Percentiles rank a stretch among this genome's conserved stretches.
Conservation (phyloP, 2,329 filamentous ascomycete species). For the Pseudogymnoascus sp. region DNA sequence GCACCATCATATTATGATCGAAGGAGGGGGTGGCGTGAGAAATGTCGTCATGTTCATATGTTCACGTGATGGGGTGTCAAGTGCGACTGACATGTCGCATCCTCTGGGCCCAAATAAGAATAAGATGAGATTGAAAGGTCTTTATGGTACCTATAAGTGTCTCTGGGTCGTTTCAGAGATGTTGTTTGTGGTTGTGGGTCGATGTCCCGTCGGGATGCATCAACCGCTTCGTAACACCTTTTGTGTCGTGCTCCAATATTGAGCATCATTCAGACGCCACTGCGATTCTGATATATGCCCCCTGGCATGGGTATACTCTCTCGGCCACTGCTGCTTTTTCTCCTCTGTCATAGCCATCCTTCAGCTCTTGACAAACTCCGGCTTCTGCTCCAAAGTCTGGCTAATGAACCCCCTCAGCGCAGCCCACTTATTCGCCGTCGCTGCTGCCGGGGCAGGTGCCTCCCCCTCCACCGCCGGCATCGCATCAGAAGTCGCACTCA, state of each 20-base stretch:
- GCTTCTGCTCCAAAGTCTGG: constrained; percentile 81
- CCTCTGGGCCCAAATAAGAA: background rate
- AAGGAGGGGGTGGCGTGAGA: background rate
- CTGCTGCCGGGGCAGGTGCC: constrained; percentile 9
- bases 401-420: constrained; percentile 78
- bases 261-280: background rate
- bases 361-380: constrained; percentile 49
- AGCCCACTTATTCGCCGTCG: constrained; percentile 62
- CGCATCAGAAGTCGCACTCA: constrained; percentile 37
- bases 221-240: background rate
- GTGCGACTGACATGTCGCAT: background rate
- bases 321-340: background rate
- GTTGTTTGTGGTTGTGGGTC: background rate
- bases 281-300: background rate
- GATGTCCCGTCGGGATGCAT: background rate
- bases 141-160: background rate
- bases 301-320: constrained; percentile 1
- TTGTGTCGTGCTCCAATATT: background rate
- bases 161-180: background rate
- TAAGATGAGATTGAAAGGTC: background rate
- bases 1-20: background rate
- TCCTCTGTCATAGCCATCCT: background rate
- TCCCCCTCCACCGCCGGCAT: constrained; percentile 25
- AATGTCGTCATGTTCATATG: background rate
- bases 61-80: background rate